Evolutionary conservation across 129 eudicot genomes (phyloP), one percentile per base, ranked within the genome.

Genomic region (Centaurea solstitialis): DNA sequence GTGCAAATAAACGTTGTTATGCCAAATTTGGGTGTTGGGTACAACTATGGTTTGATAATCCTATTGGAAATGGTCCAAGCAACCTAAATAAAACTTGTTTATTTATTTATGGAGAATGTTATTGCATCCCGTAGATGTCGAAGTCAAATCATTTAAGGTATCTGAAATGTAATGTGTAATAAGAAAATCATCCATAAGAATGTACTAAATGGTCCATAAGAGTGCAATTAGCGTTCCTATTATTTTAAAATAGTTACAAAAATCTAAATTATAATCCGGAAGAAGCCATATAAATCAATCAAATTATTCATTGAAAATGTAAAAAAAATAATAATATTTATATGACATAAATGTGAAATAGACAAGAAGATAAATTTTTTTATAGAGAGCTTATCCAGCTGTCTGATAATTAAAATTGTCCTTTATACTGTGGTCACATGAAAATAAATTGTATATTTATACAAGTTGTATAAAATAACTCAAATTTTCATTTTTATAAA

Each of bases 171-270:
- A 26, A 26, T 26, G 30, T 26, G 30, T 26, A 26, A 26, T 0
- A 26, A 26, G 30, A 26, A 26, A 26, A 26, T 26, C 30, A 26
- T 1, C 30, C 30, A 1, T 26, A 26, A 26, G 30, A 26, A 26
- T 26, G 30, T 26, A 73, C 15, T 11, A 23, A 71, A 77, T 75
- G 80, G 64, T 86, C 65, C 45, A 41, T 5, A 50, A 73, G 20
- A 76, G 79, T 33, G 37, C 37, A 26, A 26, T 33, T 3, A 2
- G 37, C 2, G 5, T 4, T 5, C 37, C 37, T 33, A 3, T 33
- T 33, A 33, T 33, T 33, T 33, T 2, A 33, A 33, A 33, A 33
- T 33, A 33, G 37, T 5, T 3, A 33, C 37, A 33, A 3, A 33
- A 33, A 4, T 6, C 65, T 17, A 57, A 57, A 4, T 17, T n/a